Evolutionary conservation across 164 flowering plant genomes (phyloP).

Genomic region (Vitis labrusca): DNA sequence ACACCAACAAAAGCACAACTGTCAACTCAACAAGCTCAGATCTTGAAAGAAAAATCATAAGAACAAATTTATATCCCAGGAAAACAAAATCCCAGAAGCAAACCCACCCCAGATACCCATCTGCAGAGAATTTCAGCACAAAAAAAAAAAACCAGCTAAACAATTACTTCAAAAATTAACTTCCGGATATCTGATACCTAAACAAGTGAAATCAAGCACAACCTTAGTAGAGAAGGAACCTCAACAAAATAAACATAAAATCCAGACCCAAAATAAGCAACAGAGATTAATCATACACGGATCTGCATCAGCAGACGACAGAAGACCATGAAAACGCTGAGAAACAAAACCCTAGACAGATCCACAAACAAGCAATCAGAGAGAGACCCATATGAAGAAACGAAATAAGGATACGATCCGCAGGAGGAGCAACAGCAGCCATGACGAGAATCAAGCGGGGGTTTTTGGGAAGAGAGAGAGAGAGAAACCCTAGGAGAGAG

Average conservation of each 20-base stretch:
- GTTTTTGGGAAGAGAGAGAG: not conserved
- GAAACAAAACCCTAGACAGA: not conserved
- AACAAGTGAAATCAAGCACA: not conserved
- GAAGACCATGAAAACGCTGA: not conserved
- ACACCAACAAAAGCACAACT: not conserved
- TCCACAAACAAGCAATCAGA: not conserved
- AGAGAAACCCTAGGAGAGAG: slow-evolving; percentile 5
- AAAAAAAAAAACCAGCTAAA: too few species aligned
- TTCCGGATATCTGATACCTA: too few species aligned
- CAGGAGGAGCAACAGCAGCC: slow-evolving; percentile 40
- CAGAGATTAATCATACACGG: not conserved
- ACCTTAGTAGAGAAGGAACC: not conserved
- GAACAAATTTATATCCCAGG: too few species aligned
- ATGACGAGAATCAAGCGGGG: slow-evolving; percentile 13
- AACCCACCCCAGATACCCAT: too few species aligned
- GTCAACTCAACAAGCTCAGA: not conserved
- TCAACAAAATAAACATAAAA: not conserved
- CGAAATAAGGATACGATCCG: slow-evolving; percentile 42
- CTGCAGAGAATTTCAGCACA: too few species aligned
- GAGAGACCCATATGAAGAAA: too few species aligned
- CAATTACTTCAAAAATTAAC: too few species aligned
- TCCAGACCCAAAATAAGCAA: not conserved
- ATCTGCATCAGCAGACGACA: not conserved
- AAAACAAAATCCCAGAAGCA: too few species aligned
- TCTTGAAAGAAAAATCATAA: not conserved